Evolutionary conservation across 148 eudicot genomes (phyloP).

Genomic region (Fagopyrum esculentum): DNA sequence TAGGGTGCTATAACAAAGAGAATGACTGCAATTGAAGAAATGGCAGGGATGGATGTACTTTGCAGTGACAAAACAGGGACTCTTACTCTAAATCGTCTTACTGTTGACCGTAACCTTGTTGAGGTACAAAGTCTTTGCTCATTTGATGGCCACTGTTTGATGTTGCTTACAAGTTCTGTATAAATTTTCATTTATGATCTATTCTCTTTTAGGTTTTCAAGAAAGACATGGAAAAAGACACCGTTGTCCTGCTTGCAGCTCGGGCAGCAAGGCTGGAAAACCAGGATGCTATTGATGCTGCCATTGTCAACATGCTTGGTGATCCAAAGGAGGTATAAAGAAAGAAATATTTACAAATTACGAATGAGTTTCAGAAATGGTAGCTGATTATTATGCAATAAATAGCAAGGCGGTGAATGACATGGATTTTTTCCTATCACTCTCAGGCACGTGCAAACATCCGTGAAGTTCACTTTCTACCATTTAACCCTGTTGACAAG

Average conservation of each 20-base stretch:
- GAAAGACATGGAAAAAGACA: constrained; percentile 57
- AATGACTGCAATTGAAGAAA: constrained; percentile 86
- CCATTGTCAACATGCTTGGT: too few species aligned
- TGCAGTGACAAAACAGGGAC: constrained; percentile 83
- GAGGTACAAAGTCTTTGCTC: constrained; percentile 31
- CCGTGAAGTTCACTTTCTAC: too few species aligned
- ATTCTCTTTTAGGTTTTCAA: constrained; percentile 35
- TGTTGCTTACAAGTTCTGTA: background rate
- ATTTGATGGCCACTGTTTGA: background rate
- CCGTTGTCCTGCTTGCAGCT: constrained; percentile 59
- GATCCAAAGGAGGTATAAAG: constrained; percentile 15
- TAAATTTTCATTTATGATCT: too few species aligned
- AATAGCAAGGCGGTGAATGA: too few species aligned
- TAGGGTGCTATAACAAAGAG: constrained; percentile 78
- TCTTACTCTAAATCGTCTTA: constrained; percentile 57
- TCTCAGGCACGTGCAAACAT: too few species aligned
- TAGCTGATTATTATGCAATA: too few species aligned
- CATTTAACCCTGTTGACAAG: too few species aligned
- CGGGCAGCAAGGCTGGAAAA: constrained; percentile 77
- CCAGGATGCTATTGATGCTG: constrained; percentile 44
- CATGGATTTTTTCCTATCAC: too few species aligned
- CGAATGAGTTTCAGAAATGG: too few species aligned
- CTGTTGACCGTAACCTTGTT: constrained; percentile 59
- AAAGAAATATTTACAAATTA: too few species aligned
- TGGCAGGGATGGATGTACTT: constrained; percentile 87